These are phyloP conservation scores for Pseudopithomyces maydicus DNA, from an alignment of 2,329 filamentous ascomycete species.

Conservation along the genomic window DNA sequence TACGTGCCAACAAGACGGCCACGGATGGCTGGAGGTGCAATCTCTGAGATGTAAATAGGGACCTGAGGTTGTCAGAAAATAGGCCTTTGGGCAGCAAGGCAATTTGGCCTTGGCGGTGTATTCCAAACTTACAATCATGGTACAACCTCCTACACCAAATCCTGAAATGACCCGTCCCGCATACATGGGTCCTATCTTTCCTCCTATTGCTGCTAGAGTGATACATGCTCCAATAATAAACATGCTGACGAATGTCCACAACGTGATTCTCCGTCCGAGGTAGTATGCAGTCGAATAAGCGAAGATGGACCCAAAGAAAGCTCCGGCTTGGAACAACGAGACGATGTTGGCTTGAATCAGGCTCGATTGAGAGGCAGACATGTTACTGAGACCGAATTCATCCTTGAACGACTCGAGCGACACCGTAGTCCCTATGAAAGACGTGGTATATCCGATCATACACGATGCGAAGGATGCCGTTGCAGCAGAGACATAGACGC, in stretches of 20 bases:
- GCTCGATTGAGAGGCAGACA: not conserved
- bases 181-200: not conserved
- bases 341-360: not conserved
- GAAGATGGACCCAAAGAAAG: slow-evolving; percentile 1
- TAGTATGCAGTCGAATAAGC: not conserved
- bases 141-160: not conserved
- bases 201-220: not conserved
- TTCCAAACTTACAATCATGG: too few species aligned
- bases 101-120: too few species aligned
- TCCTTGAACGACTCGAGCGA: not conserved
- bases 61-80: too few species aligned
- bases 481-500: not conserved
- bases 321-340: not conserved
- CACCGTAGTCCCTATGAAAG: not conserved
- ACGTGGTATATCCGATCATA: slow-evolving; percentile 1
- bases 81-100: too few species aligned
- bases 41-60: not conserved
- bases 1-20: slow-evolving; percentile 70
- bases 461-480: slow-evolving; percentile 1
- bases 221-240: not conserved
- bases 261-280: not conserved
- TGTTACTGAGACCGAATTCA: not conserved
- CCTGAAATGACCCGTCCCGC: not conserved
- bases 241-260: not conserved
- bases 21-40: slow-evolving; percentile 43